A percentile compares a stretch with the other conserved stretches of the same genome.
Conservation (phyloP, 2,329 filamentous ascomycete species). For the Fusarium oxysporum region DNA sequence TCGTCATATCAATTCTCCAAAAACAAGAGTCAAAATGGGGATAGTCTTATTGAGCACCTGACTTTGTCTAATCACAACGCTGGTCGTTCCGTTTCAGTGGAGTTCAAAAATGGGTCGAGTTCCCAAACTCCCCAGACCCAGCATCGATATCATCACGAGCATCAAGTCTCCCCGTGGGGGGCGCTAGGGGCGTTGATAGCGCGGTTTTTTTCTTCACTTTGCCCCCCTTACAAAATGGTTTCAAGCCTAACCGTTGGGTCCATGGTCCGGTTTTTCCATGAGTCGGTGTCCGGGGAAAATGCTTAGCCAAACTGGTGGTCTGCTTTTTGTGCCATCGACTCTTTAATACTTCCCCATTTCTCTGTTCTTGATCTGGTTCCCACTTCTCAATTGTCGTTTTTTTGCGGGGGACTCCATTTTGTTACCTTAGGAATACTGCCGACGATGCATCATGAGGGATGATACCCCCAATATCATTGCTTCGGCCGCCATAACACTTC, state of each 20-base stretch:
- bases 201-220: background rate
- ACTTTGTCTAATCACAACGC: background rate
- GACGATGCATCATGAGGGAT: slow-evolving; percentile 41
- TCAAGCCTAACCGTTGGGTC: slow-evolving; percentile 10
- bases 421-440: background rate
- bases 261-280: slow-evolving; percentile 14
- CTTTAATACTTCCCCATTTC: slow-evolving; percentile 26
- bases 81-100: slow-evolving; percentile 6
- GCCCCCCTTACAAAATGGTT: slow-evolving; percentile 8
- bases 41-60: slow-evolving; percentile 16
- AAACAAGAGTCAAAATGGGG: slow-evolving; percentile 2
- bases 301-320: background rate
- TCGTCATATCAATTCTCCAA: slow-evolving; percentile 5
- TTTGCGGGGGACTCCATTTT: slow-evolving; percentile 1
- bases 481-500: slow-evolving; percentile 35
- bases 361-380: slow-evolving; percentile 4
- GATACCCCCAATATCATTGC: slow-evolving; percentile 41
- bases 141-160: slow-evolving; percentile 14
- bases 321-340: slow-evolving; percentile 8
- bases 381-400: background rate
- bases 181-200: slow-evolving; percentile 9
- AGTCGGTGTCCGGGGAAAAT: slow-evolving; percentile 19
- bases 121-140: slow-evolving; percentile 12
- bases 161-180: slow-evolving; percentile 28
- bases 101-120: background rate